phyloP scores from a whole-genome alignment of 495 filamentous ascomycete species.

The Chaetomium cochliodes region DNA sequence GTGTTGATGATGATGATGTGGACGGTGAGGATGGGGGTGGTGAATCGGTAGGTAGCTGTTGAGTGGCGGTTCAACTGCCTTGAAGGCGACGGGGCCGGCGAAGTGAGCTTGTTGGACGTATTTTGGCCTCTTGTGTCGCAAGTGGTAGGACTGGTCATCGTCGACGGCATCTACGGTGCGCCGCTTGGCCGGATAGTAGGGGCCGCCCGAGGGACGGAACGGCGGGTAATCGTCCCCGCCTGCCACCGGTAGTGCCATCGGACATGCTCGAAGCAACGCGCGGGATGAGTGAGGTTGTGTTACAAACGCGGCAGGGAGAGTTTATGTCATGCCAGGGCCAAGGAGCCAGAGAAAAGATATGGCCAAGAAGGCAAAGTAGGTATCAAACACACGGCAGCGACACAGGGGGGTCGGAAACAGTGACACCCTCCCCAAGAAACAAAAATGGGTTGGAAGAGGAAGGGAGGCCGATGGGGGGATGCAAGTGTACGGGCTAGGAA shows the following conservation, averaged over 20 bases:
- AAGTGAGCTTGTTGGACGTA: slow-evolving; percentile 17
- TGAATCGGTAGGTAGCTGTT: slow-evolving; percentile 10
- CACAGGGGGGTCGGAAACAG: not conserved
- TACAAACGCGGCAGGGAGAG: not conserved
- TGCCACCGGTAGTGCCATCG: slow-evolving; percentile 36
- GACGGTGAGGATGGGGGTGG: slow-evolving; percentile 16
- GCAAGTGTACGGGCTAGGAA: not conserved
- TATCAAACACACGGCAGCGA: not conserved
- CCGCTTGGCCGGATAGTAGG: slow-evolving; percentile 32
- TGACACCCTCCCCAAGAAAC: not conserved
- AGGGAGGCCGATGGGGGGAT: not conserved
- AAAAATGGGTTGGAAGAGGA: not conserved
- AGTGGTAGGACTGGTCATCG: slow-evolving; percentile 15
- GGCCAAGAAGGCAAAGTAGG: not conserved
- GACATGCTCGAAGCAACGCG: slow-evolving; percentile 32
- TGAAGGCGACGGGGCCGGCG: slow-evolving; percentile 25
- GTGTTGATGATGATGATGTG: slow-evolving; percentile 5
- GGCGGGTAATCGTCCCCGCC: slow-evolving; percentile 37
- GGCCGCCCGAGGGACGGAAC: slow-evolving; percentile 20
- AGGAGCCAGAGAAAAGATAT: not conserved
- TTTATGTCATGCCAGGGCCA: not conserved
- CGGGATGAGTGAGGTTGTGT: not conserved
- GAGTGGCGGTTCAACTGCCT: slow-evolving; percentile 9
- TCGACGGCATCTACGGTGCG: slow-evolving; percentile 27
- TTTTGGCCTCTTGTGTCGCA: slow-evolving; percentile 30